Conservation (phyloP, 2,329 filamentous ascomycete genomes). For the Fusarium drepaniforme region DNA sequence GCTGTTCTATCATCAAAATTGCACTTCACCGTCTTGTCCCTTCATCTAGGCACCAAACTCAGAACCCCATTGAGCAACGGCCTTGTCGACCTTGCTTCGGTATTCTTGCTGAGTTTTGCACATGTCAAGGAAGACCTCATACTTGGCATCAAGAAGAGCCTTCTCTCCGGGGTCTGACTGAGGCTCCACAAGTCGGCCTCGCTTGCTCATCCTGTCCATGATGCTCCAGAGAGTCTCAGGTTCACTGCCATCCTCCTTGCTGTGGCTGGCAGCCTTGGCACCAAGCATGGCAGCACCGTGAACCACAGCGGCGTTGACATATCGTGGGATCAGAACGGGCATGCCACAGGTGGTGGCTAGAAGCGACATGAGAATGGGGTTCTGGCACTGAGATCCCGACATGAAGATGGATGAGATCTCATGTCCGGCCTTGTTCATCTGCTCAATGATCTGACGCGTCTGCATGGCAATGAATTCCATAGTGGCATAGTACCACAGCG, state of each 20-base stretch:
- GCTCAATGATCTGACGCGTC: conserved; percentile 93
- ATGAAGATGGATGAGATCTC: conserved; percentile 95
- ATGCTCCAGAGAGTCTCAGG: conserved; percentile 94
- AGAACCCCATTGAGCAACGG: conserved; percentile 54
- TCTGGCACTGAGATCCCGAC: conserved; percentile 98
- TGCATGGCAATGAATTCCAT: conserved; percentile 99
- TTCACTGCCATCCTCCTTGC: conserved; percentile 72
- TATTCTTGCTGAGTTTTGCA: conserved; percentile 88
- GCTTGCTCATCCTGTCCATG: conserved; percentile 98
- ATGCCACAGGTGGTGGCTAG: conserved; percentile 92
- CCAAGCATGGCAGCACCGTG: conserved; percentile 99
- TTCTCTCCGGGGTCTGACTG: conserved; percentile 79
- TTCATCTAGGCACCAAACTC: conserved; percentile 44
- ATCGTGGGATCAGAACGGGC: conserved; percentile 93
- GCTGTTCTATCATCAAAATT: conserved; percentile 8
- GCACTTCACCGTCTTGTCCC: background rate
- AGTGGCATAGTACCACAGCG: conserved; percentile 92
- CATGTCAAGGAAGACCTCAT: conserved; percentile 95
- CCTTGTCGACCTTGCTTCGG: conserved; percentile 80
- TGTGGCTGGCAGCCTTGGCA: conserved; percentile 92
- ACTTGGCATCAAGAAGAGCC: conserved; percentile 87
- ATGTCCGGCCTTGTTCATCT: conserved; percentile 93
- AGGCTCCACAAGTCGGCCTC: conserved; percentile 85
- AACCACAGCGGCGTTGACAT: conserved; percentile 95
- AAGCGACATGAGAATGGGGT: conserved; percentile 89